Evolutionary conservation across 441 rosid species (phyloP), one percentile per base, ranked within the genome.

Genomic region (Jatropha podagrica): DNA sequence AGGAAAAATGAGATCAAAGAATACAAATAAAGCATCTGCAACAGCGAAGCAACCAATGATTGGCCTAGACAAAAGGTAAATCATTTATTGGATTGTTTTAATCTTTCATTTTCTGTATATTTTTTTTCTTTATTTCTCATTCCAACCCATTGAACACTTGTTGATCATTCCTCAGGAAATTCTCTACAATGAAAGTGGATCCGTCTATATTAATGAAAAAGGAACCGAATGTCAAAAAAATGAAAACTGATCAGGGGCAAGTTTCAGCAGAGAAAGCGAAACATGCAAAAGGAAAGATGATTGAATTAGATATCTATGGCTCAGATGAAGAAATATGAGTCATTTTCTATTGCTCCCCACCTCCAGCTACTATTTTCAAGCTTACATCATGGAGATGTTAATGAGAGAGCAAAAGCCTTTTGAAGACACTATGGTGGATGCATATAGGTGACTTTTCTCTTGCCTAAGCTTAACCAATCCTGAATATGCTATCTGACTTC

Each of bases 321-420:
- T 94, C 97, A 9, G 98, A 92, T 48, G 98, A 92, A 60, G 97
- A 91, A 70, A 26, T 69, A 26, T 88, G 78, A 82, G 72, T 44
- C n/a, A 12, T 74, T 4, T 7, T 51, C 4, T 54, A 15, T 54
- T 23, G 27, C 52, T 41, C 42, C 68, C 15, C 59, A 23, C 63
- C 20, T 40, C 44, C 55, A 55, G 10, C 32, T 23, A 38, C 42
- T 27, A 44, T 54, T 18, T 38, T 67, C 3, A 13, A 11, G 42
- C 17, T 42, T 76, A 4, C 68, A 80, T 67, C 27, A 15, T 13
- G 59, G 40, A 7, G 71, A 67, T 41, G 62, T 32, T 62, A 54
- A 69, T 65, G 12, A 44, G 9, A 18, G 62, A 37, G 26, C 46
- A 42, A 54, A 40, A 2, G 52, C 52, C 5, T 4, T 70, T 12